phyloP scores from a whole-genome alignment of 768 basidiomycete species.

The Candolleomyces eurysporus region DNA sequence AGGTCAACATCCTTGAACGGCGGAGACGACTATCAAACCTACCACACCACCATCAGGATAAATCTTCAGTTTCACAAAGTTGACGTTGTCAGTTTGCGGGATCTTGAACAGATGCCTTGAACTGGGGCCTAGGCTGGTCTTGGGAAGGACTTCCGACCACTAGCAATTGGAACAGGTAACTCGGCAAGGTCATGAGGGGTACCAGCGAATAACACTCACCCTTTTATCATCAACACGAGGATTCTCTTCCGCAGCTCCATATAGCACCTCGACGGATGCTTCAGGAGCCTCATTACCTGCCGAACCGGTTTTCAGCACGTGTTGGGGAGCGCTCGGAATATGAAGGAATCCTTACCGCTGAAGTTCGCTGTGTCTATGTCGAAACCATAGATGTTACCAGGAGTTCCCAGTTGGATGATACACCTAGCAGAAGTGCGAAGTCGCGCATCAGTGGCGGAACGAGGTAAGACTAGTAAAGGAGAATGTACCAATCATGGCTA shows the following conservation, averaged over 20 bases:
- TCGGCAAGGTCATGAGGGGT: constrained; percentile 9
- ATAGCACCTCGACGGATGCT: constrained; percentile 68
- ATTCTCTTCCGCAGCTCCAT: constrained; percentile 38
- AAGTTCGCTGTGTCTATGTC: constrained; percentile 97
- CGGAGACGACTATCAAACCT: constrained; percentile 27
- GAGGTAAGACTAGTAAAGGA: background rate
- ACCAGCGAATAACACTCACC: constrained; percentile 37
- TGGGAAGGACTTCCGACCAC: constrained; percentile 85
- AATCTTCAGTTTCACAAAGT: constrained; percentile 89
- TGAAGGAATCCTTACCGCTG: constrained; percentile 53
- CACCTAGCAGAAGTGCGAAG: constrained; percentile 51
- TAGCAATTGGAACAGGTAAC: constrained; percentile 22
- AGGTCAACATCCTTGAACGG: constrained; percentile 8
- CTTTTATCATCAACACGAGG: constrained; percentile 48
- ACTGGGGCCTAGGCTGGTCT: constrained; percentile 72
- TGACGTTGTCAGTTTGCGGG: constrained; percentile 47
- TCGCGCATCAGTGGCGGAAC: background rate
- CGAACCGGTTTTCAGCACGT: constrained; percentile 7
- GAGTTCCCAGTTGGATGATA: constrained; percentile 83
- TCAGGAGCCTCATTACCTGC: constrained; percentile 87
- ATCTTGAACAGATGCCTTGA: constrained; percentile 89
- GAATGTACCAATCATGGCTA: constrained; percentile 74
- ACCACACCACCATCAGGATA: constrained; percentile 98
- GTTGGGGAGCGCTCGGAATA: background rate
- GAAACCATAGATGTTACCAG: constrained; percentile 72